A percentile compares a stretch with the other conserved stretches of the same genome.
These are phyloP conservation scores for Zymoseptoria tritici DNA, from an alignment of 2,329 filamentous ascomycete genomes.

Conservation along the genomic window DNA sequence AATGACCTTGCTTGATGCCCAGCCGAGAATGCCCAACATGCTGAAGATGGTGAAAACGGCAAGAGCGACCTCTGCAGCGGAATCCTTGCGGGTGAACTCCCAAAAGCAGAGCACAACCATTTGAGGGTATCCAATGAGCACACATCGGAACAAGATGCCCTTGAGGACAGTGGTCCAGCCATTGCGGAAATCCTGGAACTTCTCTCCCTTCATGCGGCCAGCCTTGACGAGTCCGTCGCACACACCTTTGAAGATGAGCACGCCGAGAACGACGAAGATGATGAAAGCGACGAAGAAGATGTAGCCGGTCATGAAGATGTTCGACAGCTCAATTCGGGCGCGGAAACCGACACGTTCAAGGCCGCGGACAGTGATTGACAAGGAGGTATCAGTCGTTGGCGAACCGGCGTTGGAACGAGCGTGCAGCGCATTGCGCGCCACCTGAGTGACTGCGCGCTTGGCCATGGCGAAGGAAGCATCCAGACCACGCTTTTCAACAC, in stretches of 20 bases:
- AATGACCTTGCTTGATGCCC: constrained; percentile 86
- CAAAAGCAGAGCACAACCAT: constrained; percentile 86
- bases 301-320: constrained; percentile 87
- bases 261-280: constrained; percentile 61
- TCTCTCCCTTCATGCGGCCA: constrained; percentile 73
- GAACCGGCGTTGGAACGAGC: constrained; percentile 21
- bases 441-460: constrained; percentile 44
- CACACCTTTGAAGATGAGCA: constrained; percentile 71
- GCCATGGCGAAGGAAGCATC: constrained; percentile 40
- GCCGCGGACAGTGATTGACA: constrained; percentile 57
- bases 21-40: constrained; percentile 67
- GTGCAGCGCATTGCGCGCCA: constrained; percentile 38
- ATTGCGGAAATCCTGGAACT: constrained; percentile 88
- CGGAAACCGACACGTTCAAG: constrained; percentile 86
- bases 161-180: constrained; percentile 90
- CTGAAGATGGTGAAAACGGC: constrained; percentile 84
- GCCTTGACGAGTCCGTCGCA: constrained; percentile 69
- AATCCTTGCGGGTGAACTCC: constrained; percentile 85
- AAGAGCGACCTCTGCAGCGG: constrained; percentile 74
- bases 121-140: constrained; percentile 85
- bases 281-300: constrained; percentile 85
- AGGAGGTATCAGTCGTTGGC: constrained; percentile 26
- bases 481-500: constrained; percentile 64
- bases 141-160: constrained; percentile 83
- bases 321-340: constrained; percentile 76